Evolutionary conservation across 352 stramenopile genomes (phyloP).

Genomic region (Phytopythium vexans): DNA sequence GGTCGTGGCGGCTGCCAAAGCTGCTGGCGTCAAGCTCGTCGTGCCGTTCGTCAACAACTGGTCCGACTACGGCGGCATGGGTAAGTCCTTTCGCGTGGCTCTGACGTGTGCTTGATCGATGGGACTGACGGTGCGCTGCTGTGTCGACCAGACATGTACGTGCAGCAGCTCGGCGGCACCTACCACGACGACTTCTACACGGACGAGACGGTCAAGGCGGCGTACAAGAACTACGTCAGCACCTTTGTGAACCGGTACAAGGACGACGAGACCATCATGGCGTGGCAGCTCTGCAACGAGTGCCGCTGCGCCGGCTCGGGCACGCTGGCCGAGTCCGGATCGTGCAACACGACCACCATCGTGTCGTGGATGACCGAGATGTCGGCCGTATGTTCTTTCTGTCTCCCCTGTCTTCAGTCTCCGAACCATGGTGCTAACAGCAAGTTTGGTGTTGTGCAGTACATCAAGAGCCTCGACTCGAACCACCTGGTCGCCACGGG

Average conservation of each 20-base stretch:
- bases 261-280: constrained; percentile 24
- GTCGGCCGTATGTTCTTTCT: constrained; percentile 14
- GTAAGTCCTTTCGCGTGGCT: constrained; percentile 10
- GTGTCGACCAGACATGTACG: constrained; percentile 14
- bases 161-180: constrained; percentile 22
- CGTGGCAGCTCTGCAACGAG: constrained; percentile 23
- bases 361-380: constrained; percentile 30
- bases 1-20: constrained; percentile 25
- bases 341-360: constrained; percentile 18
- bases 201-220: constrained; percentile 21
- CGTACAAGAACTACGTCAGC: constrained; percentile 29
- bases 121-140: neutral
- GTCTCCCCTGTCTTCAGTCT: neutral
- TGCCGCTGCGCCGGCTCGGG: constrained; percentile 26
- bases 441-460: constrained; percentile 14
- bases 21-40: constrained; percentile 28
- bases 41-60: constrained; percentile 35
- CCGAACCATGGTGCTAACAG: neutral
- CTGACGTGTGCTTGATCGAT: neutral
- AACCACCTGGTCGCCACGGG: constrained; percentile 27
- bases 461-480: constrained; percentile 29
- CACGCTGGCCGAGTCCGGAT: constrained; percentile 14
- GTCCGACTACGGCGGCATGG: constrained; percentile 31
- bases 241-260: constrained; percentile 17
- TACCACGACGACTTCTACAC: constrained; percentile 36